Percentiles rank a stretch among this genome's conserved stretches.
These are phyloP conservation scores for Caryopteris hybrid DNA, from an alignment of 305 asterid genomes.

Conservation along the genomic window DNA sequence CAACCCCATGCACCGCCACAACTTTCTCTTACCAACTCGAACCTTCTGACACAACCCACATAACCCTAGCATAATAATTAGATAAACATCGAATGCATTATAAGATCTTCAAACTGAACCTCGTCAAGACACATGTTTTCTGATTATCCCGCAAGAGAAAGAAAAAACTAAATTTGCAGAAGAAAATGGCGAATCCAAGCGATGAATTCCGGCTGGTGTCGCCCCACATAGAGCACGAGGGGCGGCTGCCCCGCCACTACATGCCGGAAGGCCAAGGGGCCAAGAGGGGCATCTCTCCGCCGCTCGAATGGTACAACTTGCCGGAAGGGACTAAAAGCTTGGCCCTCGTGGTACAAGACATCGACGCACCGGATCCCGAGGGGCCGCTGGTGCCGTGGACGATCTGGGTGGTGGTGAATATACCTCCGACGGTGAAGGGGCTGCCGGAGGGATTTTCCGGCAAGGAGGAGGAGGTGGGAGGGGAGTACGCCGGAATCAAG, in stretches of 20 bases:
- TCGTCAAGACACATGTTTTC: too few species aligned
- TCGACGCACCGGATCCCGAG: slow-evolving; percentile 69
- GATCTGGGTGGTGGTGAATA: slow-evolving; percentile 68
- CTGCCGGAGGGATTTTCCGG: slow-evolving; percentile 87
- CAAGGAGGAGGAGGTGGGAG: slow-evolving; percentile 41
- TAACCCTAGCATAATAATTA: slow-evolving; percentile 1
- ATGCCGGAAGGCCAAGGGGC: slow-evolving; percentile 85
- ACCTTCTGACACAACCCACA: slow-evolving; percentile 23
- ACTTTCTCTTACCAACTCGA: slow-evolving; percentile 18
- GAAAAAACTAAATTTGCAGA: neutral
- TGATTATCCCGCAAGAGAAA: too few species aligned
- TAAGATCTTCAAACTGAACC: neutral
- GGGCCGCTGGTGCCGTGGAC: slow-evolving; percentile 56
- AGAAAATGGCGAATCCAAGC: slow-evolving; percentile 42
- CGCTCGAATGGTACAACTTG: slow-evolving; percentile 80
- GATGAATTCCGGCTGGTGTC: slow-evolving; percentile 62
- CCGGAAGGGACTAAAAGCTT: slow-evolving; percentile 56
- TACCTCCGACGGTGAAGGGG: slow-evolving; percentile 67
- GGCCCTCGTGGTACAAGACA: slow-evolving; percentile 60
- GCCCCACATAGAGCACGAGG: slow-evolving; percentile 45
- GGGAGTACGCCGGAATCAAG: slow-evolving; percentile 40
- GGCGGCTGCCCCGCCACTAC: slow-evolving; percentile 65
- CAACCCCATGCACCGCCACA: slow-evolving; percentile 3
- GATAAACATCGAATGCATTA: neutral
- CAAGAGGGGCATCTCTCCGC: slow-evolving; percentile 57